These are phyloP conservation scores for Pilobolus umbonatus DNA, from an alignment of 192 early-diverging fungal species.

Conservation along the genomic window DNA sequence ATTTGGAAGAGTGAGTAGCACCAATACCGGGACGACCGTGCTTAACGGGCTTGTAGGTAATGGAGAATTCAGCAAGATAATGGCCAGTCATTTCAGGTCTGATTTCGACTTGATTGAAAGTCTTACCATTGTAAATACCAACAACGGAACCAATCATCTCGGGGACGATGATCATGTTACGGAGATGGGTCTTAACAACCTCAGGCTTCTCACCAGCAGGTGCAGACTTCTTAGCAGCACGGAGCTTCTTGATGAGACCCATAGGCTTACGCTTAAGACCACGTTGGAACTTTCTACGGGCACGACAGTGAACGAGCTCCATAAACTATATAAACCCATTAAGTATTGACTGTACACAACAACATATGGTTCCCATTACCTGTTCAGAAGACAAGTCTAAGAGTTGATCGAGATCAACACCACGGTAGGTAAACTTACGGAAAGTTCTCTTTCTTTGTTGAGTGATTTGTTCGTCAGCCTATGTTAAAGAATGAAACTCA, in stretches of 20 bases:
- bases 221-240: slow-evolving; percentile 94
- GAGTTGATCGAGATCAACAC: slow-evolving; percentile 94
- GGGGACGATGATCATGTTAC: slow-evolving; percentile 99
- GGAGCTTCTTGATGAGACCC: slow-evolving; percentile 99
- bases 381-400: slow-evolving; percentile 89
- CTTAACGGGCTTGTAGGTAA: slow-evolving; percentile 98
- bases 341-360: background rate
- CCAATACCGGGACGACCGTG: slow-evolving; percentile 99
- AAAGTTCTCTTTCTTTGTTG: slow-evolving; percentile 88
- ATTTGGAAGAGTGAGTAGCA: slow-evolving; percentile 96
- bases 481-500: background rate
- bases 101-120: slow-evolving; percentile 99
- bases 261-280: slow-evolving; percentile 99
- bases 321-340: slow-evolving; percentile 58
- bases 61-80: slow-evolving; percentile 40
- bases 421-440: slow-evolving; percentile 98
- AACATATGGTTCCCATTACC: slow-evolving; percentile 29
- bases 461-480: slow-evolving; percentile 29
- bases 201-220: slow-evolving; percentile 88
- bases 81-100: slow-evolving; percentile 46
- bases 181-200: slow-evolving; percentile 96
- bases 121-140: slow-evolving; percentile 99
- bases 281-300: slow-evolving; percentile 97
- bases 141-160: slow-evolving; percentile 98
- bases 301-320: slow-evolving; percentile 90